Evolutionary conservation across 768 basidiomycete species (phyloP), one percentile per base, ranked within the genome.

Genomic region (Boletus patriciae): DNA sequence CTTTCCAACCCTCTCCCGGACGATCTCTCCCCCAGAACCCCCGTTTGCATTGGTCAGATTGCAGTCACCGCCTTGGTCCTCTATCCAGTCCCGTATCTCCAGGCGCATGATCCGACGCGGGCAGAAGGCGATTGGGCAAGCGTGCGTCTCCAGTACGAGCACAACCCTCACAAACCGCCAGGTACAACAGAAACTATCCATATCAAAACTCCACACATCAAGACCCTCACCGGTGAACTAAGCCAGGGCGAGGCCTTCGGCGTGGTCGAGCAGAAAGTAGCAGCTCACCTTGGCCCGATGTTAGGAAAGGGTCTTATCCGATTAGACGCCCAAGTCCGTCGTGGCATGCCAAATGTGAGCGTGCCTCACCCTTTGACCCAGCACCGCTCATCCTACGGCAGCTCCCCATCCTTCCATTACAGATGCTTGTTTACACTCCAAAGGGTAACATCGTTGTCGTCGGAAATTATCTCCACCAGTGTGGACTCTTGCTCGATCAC

Each of bases 401-500:
- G 92, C 79, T 90, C 50, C 89, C 90, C 46, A 90, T 94, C 52
- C 78, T 96, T 44, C 84, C 87, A 21, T 78, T 98, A 18, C 88
- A 89, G 66, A 82, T 97, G 72, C 83, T 97, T 38, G 85, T 98
- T 31, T 96, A 90, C 73, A 96, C 96, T 6, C 92, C 93, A 6
- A 97, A 96, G 70, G 91, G 92, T 33, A 94, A 98, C 73, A 88
- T 98, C 60, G 76, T 80, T 33, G 85, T 88, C 52, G 88, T 99
- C 59, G 86, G 91, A 59, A 79, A 84, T 65, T 86, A 85, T 65
- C 81, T 98, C 48, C 82, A 84, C 23, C 79, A 83, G 55, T 80
- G 81, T 57, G 81, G 80, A 40, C 75, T 94, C 9, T 77, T 88
- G 50, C 83, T 98, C 46, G 86, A 92, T 65, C 88, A 97, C 63